Base-by-base conservation (phyloP, 1,139 yeast genomes). In the Arxiozyma slooffiae region DNA sequence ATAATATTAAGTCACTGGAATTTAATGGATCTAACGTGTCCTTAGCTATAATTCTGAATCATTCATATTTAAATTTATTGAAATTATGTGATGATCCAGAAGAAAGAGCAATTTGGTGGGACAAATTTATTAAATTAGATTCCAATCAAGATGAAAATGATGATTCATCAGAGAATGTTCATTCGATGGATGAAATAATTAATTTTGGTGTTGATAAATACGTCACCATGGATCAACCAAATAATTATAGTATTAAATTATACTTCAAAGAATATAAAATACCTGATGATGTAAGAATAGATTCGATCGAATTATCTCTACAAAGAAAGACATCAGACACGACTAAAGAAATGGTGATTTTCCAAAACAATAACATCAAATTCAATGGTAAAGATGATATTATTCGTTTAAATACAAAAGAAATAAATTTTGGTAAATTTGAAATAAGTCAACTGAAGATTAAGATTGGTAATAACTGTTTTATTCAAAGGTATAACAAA, bases 21-120 rank as follows among this genome's bases (percentile, higher is more conserved):
- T 55, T 63, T n/a, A 64, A 62, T 40, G 65, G 57, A 3, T 62
- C 61, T 36, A 36, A 53, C 1, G 57, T 66, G 14, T 63, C 66
- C 1, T 56, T 58, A 4, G 47, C 61, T 1, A 55, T 61, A 1
- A 53, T 66, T 16, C 50, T 67, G 23, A 55, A 65, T 38, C 62
- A 64, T 37, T 61, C 67, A 18, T 60, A 58, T 49, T 52, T 67
- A 34, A 60, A 66, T 51, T 50, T 65, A 21, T 46, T 64, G 24
- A 59, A 61, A 40, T 46, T 60, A 26, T 53, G 59, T 7, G 30
- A 46, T n/a, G 52, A 53, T 23, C 36, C 46, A 1, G 50, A 50
- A 1, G 60, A 58, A 16, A 62, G 59, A 46, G 48, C 47, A 16
- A 26, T 41, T n/a, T 60, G 61, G 57, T 67, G 68, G 68, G 48